Base-by-base conservation (phyloP, 2,329 filamentous ascomycete genomes). In the Aphanoascus verrucosus region DNA sequence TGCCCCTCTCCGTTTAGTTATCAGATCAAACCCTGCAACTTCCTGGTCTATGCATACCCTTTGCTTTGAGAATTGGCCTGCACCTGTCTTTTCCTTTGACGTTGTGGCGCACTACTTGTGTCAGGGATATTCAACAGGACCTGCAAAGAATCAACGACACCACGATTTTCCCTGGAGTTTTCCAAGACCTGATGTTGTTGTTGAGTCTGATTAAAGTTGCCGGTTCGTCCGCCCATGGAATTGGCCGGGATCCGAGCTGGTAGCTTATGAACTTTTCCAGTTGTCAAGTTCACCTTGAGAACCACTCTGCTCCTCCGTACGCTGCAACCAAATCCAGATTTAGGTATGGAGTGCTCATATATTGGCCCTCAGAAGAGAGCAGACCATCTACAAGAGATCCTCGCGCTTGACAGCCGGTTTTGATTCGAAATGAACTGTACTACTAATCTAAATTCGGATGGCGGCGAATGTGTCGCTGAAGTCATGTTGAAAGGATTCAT, bases 161-260 rank as follows among this genome's bases (percentile, higher is more conserved):
- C 41, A 12, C 5, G n/a, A 12, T 20, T 12, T 44, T 15, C 19
- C 3, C 41, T 8, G 7, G 15, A 19, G 3, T 14, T 14, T 44
- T 44, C 19, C 23, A 20, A 20, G 38, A 41, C 38, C 3, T 40
- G 15, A 17, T 40, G 15, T 17, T 19, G 15, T 17, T 41, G 19
- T 44, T 44, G 17, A 44, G 11, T 44, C 5, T 23, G 12, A 44
- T 19, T 44, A 44, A 5, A 42, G 14, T 17, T 42, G 11, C 35
- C n/a, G n/a, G 2, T 47, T 56, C 49, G 1, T 52, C 34, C 17
- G 41, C 53, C 15, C 52, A 50, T 43, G 54, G 55, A 40, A 54
- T 47, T 46, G 54, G 54, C 49, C 61, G 60, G 44, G 63, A 59
- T 20, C 11, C 3, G 12, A 11, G n/a, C n/a, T 37, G 35, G 35